A percentile compares a stretch with the other conserved stretches of the same genome.
Evolutionary conservation across 805 yeast species (phyloP).

Genomic region (Zygoascus biomembranicola): DNA sequence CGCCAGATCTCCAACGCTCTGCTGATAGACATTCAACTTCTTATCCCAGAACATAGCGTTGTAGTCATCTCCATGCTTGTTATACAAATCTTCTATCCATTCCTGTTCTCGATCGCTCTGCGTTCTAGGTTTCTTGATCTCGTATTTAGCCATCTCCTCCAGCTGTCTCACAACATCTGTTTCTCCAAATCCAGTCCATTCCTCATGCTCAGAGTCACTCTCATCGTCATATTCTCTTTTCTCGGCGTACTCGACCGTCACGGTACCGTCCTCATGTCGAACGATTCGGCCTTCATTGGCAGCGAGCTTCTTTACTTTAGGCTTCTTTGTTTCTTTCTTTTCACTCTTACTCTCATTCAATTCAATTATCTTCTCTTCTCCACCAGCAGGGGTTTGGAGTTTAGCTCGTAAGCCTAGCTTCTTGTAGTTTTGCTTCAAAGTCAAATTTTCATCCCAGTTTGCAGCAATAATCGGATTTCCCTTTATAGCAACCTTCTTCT

Average conservation of each 20-base stretch:
- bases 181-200: constrained; percentile 19
- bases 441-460: constrained; percentile 79
- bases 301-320: constrained; percentile 2
- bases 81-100: constrained; percentile 58
- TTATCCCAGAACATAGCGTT: constrained; percentile 89
- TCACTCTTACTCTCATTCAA: constrained; percentile 19
- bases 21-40: constrained; percentile 75
- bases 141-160: constrained; percentile 47
- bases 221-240: constrained; percentile 25
- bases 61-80: constrained; percentile 82
- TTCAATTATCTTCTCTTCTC: constrained; percentile 46
- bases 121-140: constrained; percentile 39
- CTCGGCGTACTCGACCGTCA: constrained; percentile 60
- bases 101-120: constrained; percentile 67
- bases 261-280: constrained; percentile 62
- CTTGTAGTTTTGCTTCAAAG: constrained; percentile 80
- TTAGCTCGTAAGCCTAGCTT: constrained; percentile 66
- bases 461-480: constrained; percentile 79
- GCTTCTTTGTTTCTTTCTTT: constrained; percentile 44
- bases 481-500: constrained; percentile 54
- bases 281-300: constrained; percentile 55
- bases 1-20: constrained; percentile 74
- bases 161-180: constrained; percentile 62
- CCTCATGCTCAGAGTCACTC: constrained; percentile 19
- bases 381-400: constrained; percentile 68